phyloP scores from a whole-genome alignment of 169 alveolate species.

The Miamiensis avidus region DNA sequence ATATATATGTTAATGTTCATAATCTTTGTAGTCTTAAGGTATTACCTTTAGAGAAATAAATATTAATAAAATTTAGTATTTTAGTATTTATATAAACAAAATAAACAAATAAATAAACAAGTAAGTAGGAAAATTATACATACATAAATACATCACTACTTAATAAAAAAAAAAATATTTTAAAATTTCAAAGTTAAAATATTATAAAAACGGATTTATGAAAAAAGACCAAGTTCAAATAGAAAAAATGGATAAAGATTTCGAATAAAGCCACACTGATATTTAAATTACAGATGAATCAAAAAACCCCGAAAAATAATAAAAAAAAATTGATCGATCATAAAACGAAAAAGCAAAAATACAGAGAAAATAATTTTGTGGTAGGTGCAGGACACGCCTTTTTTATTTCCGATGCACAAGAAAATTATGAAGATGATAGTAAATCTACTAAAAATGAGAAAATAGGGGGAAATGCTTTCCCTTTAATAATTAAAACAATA shows the following conservation, averaged over 20 bases:
- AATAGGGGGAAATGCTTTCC: background rate
- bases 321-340: background rate
- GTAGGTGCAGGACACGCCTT: conserved; percentile 26
- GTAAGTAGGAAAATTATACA: too few species aligned
- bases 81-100: too few species aligned
- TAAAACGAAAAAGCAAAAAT: conserved; percentile 1
- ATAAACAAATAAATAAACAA: too few species aligned
- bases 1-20: too few species aligned
- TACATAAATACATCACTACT: too few species aligned
- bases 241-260: background rate
- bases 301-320: background rate
- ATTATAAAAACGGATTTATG: too few species aligned
- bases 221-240: too few species aligned
- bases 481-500: background rate
- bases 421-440: background rate
- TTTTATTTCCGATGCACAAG: background rate
- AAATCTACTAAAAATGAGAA: background rate
- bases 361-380: conserved; percentile 2
- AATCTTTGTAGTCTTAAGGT: too few species aligned
- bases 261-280: background rate
- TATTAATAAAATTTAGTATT: too few species aligned
- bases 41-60: too few species aligned
- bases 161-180: too few species aligned
- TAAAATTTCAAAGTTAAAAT: too few species aligned
- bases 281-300: background rate